Evolutionary conservation across 768 basidiomycete species (phyloP).

Genomic region (Botryobasidium botryosum): DNA sequence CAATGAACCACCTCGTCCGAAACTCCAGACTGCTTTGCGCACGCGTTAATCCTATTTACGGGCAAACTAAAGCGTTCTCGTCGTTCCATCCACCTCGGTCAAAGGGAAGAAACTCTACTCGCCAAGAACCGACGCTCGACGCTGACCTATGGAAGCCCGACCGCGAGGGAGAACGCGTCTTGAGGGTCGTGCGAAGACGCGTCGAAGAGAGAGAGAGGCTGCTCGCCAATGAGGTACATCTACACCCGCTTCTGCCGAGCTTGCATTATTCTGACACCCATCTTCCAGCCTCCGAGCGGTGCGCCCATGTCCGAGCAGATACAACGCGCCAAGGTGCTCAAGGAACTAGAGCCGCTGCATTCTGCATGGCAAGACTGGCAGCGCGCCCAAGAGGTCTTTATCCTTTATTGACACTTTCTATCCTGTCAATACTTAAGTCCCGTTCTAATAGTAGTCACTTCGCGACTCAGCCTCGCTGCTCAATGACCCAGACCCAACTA

Average conservation of each 20-base stretch:
- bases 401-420: neutral
- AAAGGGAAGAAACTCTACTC: too few relatives aligned
- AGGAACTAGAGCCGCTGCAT: constrained; percentile 51
- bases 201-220: constrained; percentile 33
- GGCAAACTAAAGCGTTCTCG: too few relatives aligned
- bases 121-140: too few relatives aligned
- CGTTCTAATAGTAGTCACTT: constrained; percentile 35
- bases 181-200: constrained; percentile 37
- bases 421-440: neutral
- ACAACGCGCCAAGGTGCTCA: constrained; percentile 38
- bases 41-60: too few relatives aligned
- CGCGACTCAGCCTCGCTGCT: constrained; percentile 45
- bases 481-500: constrained; percentile 52
- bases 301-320: constrained; percentile 37
- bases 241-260: neutral
- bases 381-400: constrained; percentile 35
- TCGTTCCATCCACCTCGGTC: too few relatives aligned
- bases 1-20: too few relatives aligned
- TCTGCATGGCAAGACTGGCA: constrained; percentile 52
- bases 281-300: constrained; percentile 7
- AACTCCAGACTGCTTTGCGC: too few relatives aligned
- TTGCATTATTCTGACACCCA: neutral
- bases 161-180: constrained; percentile 32
- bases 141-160: too few relatives aligned
- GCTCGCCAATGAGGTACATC: constrained; percentile 26